Percentiles rank a stretch among this genome's conserved stretches.
Evolutionary conservation across 2,329 filamentous ascomycete species (phyloP).

Genomic region (Annulohypoxylon truncatum): DNA sequence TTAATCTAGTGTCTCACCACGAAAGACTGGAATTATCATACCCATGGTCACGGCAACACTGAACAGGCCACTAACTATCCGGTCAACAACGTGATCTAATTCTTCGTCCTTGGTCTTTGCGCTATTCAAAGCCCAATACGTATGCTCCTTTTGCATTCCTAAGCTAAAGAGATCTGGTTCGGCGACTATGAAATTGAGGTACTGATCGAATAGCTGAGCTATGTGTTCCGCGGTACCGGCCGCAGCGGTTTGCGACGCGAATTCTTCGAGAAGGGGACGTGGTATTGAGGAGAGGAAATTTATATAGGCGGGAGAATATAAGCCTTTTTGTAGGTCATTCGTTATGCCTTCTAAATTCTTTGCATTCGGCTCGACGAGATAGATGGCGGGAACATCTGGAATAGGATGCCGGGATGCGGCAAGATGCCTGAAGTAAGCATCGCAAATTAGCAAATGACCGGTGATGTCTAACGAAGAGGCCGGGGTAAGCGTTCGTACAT

Average conservation of each 20-base stretch:
- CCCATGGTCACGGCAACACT: slow-evolving; percentile 99
- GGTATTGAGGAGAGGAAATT: slow-evolving; percentile 97
- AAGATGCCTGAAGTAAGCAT: slow-evolving; percentile 71
- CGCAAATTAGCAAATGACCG: slow-evolving; percentile 40
- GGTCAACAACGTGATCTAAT: slow-evolving; percentile 86
- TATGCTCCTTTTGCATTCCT: slow-evolving; percentile 88
- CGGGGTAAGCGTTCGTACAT: slow-evolving; percentile 66
- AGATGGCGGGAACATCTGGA: slow-evolving; percentile 95
- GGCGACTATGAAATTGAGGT: slow-evolving; percentile 95
- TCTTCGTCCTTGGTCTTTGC: slow-evolving; percentile 90
- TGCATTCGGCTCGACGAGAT: slow-evolving; percentile 89
- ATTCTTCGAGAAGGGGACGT: slow-evolving; percentile 90
- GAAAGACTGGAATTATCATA: slow-evolving; percentile 52
- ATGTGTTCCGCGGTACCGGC: slow-evolving; percentile 90
- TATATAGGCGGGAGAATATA: slow-evolving; percentile 94
- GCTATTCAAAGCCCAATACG: slow-evolving; percentile 97
- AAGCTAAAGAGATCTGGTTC: slow-evolving; percentile 96
- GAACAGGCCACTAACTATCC: slow-evolving; percentile 95
- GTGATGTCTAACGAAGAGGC: background rate
- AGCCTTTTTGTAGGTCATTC: slow-evolving; percentile 82
- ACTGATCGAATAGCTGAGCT: slow-evolving; percentile 94
- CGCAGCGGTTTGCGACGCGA: slow-evolving; percentile 86
- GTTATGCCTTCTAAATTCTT: slow-evolving; percentile 87
- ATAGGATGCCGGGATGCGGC: slow-evolving; percentile 86
- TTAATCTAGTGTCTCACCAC: slow-evolving; percentile 28